Percentiles rank a stretch among this genome's conserved stretches.
Evolutionary conservation across 106 monocot species (phyloP).

Genomic region (Acorus gramineus): DNA sequence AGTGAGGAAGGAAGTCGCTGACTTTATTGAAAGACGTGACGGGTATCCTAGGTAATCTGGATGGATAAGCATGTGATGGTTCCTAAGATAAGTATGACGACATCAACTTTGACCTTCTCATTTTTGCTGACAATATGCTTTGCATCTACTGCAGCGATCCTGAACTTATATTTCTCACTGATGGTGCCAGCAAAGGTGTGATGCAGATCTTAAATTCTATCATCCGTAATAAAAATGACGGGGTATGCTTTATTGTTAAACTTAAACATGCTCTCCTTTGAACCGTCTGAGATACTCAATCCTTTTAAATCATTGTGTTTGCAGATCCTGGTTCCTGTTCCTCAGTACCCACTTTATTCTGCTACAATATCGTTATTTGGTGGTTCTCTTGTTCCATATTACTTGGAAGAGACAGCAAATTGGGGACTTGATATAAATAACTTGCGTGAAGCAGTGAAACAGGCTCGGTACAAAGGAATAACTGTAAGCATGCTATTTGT

Average conservation of each 20-base stretch:
- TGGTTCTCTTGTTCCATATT: slow-evolving; percentile 92
- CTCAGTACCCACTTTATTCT: slow-evolving; percentile 98
- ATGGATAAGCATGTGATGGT: background rate
- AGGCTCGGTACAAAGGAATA: slow-evolving; percentile 74
- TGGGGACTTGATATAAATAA: slow-evolving; percentile 91
- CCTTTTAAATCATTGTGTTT: background rate
- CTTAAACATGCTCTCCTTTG: background rate
- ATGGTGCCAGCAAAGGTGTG: slow-evolving; percentile 99
- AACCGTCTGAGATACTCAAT: background rate
- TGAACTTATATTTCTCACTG: slow-evolving; percentile 92
- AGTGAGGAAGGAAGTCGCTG: slow-evolving; percentile 92
- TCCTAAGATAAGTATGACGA: background rate
- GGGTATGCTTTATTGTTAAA: slow-evolving; percentile 37
- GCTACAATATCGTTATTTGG: slow-evolving; percentile 84
- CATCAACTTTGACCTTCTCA: too few species aligned
- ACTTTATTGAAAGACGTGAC: slow-evolving; percentile 94
- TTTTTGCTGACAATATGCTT: slow-evolving; percentile 1
- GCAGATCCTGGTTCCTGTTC: slow-evolving; percentile 97
- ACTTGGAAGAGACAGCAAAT: slow-evolving; percentile 86
- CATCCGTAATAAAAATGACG: slow-evolving; percentile 88
- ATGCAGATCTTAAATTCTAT: slow-evolving; percentile 86
- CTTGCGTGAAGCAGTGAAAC: slow-evolving; percentile 43
- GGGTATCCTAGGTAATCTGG: slow-evolving; percentile 83
- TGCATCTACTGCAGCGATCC: slow-evolving; percentile 62
- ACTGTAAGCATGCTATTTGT: slow-evolving; percentile 37